phyloP scores from a whole-genome alignment of 139 green algal species.

The Chlamydomonas schloesseri region DNA sequence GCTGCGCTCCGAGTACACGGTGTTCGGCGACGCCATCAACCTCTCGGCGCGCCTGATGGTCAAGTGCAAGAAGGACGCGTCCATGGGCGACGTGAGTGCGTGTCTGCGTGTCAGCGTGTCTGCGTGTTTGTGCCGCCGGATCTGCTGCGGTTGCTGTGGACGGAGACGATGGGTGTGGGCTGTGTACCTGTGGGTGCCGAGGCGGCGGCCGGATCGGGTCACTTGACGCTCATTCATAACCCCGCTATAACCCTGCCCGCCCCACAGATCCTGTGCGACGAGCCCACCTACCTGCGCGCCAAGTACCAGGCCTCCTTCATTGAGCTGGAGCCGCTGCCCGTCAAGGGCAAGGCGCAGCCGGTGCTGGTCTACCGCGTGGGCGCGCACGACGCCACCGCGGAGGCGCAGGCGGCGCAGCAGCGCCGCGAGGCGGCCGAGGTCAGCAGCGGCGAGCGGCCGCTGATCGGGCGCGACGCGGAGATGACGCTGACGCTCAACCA shows the following conservation, averaged over 20 bases:
- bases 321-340: slow-evolving; percentile 63
- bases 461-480: slow-evolving; percentile 57
- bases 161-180: no score
- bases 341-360: slow-evolving; percentile 70
- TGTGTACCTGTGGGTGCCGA: no score
- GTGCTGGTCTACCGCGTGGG: slow-evolving; percentile 48
- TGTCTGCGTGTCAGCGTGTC: no score
- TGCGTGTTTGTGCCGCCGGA: no score
- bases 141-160: no score
- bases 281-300: slow-evolving; percentile 68
- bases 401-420: slow-evolving; percentile 27
- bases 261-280: slow-evolving; percentile 80
- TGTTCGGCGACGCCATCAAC: slow-evolving; percentile 92
- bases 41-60: slow-evolving; percentile 83
- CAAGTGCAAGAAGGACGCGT: slow-evolving; percentile 54
- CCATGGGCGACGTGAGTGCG: slow-evolving; percentile 14
- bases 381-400: slow-evolving; percentile 36
- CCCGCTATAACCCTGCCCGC: neutral
- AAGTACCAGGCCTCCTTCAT: slow-evolving; percentile 60
- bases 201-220: no score
- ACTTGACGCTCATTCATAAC: no score
- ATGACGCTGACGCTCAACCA: slow-evolving; percentile 55
- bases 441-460: slow-evolving; percentile 48
- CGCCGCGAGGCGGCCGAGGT: slow-evolving; percentile 40
- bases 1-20: slow-evolving; percentile 86